phyloP scores from a whole-genome alignment of 2,329 filamentous ascomycete genomes.

The Calcarisporium arbuscula region DNA sequence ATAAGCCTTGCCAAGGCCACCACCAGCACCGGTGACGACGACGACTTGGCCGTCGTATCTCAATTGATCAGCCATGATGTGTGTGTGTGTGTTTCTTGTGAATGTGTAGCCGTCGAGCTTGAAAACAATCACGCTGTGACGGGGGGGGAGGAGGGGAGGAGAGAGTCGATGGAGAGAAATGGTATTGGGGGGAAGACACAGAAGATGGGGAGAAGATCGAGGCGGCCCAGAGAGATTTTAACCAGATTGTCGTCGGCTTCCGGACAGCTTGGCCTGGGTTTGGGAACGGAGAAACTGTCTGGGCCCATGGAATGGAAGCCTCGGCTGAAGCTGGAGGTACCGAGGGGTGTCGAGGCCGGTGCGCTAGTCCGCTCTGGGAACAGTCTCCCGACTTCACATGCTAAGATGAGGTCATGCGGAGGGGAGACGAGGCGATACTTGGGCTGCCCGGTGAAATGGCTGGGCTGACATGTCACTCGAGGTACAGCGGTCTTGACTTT shows the following conservation, averaged over 20 bases:
- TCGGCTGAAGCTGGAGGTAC: slow-evolving; percentile 7
- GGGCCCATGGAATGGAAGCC: slow-evolving; percentile 3
- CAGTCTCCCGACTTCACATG: slow-evolving; percentile 1
- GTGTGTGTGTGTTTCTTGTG: background rate
- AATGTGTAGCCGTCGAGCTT: background rate
- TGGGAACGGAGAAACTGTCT: background rate
- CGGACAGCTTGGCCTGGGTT: slow-evolving; percentile 4
- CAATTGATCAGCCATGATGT: slow-evolving; percentile 58
- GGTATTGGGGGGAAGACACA: background rate
- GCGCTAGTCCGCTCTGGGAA: slow-evolving; percentile 4
- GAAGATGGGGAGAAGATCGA: background rate
- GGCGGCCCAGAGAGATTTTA: background rate
- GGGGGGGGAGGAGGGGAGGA: background rate
- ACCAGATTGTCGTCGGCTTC: background rate
- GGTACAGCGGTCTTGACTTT: too few relatives aligned
- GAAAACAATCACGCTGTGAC: background rate
- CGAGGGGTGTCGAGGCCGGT: slow-evolving; percentile 1
- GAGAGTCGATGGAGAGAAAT: background rate
- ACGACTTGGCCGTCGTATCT: slow-evolving; percentile 81
- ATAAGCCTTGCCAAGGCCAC: slow-evolving; percentile 73
- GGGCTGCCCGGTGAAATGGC: too few relatives aligned
- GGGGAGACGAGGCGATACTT: background rate
- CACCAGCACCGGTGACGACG: slow-evolving; percentile 75
- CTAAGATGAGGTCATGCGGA: background rate
- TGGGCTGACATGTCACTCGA: too few relatives aligned